Conservation (phyloP, 805 yeast species). For the Pichia exigua region DNA sequence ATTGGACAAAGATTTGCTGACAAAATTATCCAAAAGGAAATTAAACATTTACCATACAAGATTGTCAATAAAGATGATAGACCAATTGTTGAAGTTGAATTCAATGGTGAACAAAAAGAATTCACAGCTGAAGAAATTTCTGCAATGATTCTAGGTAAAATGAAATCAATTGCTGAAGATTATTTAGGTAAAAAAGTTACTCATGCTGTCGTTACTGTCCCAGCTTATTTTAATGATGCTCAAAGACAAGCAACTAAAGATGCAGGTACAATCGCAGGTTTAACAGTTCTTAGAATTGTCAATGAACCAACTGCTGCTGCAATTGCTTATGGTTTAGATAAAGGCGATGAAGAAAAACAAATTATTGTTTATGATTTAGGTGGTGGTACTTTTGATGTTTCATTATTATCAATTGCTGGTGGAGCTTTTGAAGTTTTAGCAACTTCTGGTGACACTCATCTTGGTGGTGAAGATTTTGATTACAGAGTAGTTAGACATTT, state of each 20-base stretch:
- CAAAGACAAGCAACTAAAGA: slow-evolving; percentile 93
- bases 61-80: slow-evolving; percentile 72
- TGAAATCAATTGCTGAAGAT: slow-evolving; percentile 90
- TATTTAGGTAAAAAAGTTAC: slow-evolving; percentile 78
- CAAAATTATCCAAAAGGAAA: slow-evolving; percentile 67
- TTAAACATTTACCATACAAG: slow-evolving; percentile 86
- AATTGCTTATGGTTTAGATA: slow-evolving; percentile 90
- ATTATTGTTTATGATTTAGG: slow-evolving; percentile 91
- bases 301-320: slow-evolving; percentile 98
- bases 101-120: slow-evolving; percentile 76
- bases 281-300: slow-evolving; percentile 80
- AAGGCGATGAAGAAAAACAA: slow-evolving; percentile 75
- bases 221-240: slow-evolving; percentile 90
- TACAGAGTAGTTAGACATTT: slow-evolving; percentile 83
- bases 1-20: slow-evolving; percentile 81
- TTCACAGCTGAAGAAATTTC: slow-evolving; percentile 95
- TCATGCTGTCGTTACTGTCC: slow-evolving; percentile 88
- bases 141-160: slow-evolving; percentile 84
- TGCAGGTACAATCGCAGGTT: slow-evolving; percentile 88
- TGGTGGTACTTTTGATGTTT: slow-evolving; percentile 97
- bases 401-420: slow-evolving; percentile 76
- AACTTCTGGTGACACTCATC: slow-evolving; percentile 93
- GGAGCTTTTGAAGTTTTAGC: slow-evolving; percentile 92
- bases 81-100: slow-evolving; percentile 82
- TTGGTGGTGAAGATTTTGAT: slow-evolving; percentile 97